Evolutionary conservation across 108 stramenopile genomes (phyloP).

Genomic region (Skeletonema menzelii): DNA sequence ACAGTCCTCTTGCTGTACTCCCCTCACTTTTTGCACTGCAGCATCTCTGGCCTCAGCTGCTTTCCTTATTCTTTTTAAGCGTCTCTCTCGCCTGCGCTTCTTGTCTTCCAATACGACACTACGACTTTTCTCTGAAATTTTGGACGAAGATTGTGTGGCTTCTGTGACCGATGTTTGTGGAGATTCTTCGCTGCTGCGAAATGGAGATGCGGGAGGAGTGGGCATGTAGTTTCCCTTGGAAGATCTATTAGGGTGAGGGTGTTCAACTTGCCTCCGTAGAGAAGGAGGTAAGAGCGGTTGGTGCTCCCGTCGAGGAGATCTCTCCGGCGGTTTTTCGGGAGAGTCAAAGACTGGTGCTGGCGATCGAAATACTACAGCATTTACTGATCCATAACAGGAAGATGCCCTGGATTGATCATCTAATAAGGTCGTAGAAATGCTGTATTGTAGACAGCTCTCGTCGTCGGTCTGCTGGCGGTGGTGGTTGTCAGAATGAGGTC

Average conservation of each 20-base stretch:
- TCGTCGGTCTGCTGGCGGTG: conserved; percentile 16
- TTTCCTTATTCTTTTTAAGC: conserved; percentile 28
- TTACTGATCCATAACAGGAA: neutral
- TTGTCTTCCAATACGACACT: neutral
- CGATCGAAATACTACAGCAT: conserved; percentile 5
- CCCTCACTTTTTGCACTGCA: conserved; percentile 31
- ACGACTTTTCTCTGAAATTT: neutral
- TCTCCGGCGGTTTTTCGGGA: neutral
- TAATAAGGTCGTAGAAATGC: conserved; percentile 12
- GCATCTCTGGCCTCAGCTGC: conserved; percentile 38
- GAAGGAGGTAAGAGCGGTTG: conserved; percentile 3
- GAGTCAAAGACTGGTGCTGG: conserved; percentile 8
- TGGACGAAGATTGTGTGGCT: neutral
- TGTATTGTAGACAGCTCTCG: conserved; percentile 31
- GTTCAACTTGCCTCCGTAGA: conserved; percentile 8
- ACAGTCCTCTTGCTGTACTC: conserved; percentile 10
- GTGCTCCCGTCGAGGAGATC: neutral
- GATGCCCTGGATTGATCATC: conserved; percentile 1
- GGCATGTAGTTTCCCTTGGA: neutral
- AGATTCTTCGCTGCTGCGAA: conserved; percentile 8
- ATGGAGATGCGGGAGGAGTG: conserved; percentile 8
- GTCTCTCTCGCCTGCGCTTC: conserved; percentile 15
- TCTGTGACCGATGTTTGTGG: conserved; percentile 9
- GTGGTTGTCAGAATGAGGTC: neutral
- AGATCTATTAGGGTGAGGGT: neutral